Base-by-base conservation (phyloP, 805 yeast species). In the Candida alai region DNA sequence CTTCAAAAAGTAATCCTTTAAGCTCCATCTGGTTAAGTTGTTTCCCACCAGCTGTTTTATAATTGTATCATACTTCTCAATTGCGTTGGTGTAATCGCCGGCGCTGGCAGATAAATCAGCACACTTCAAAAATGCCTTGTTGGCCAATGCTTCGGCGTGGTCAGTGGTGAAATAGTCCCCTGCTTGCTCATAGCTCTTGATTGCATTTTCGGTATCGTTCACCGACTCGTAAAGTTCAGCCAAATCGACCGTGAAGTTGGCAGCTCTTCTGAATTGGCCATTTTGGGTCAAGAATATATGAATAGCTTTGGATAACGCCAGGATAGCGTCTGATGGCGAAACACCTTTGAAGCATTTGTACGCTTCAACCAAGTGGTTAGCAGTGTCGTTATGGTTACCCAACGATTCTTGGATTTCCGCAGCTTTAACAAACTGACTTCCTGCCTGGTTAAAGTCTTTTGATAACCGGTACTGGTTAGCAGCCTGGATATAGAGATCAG, bases 221-320 rank as follows among this genome's bases (percentile, higher is more conserved):
- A 86, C 63, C 29, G 74, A 73, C 60, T 90, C 97, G 53, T 84
- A 86, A 29, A 90, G 59, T 45, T 79, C 88, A 8, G 89, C 98
- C 51, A 93, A 70, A 55, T 93, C 98, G 68, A 83, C 77, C 54
- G 89, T 83, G 65, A 84, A 89, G 54, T 87, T 87, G 9, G 98
- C 98, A 16, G 95, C 96, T 57, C 97, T 73, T 56, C 98, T 78
- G 63, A 93, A 93, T 58, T 90, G 96, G 9, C 99, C 99, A 47
- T 85, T 78, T 42, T 78, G 72, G 2, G 95, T 87, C 42, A 65
- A 62, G 58, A 89, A 90, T 53, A 86, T 72, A 42, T 77, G 80
- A 40, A 90, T 80, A 1, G 97, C 96, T 47, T 73, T 74, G 37
- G 74, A 73, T 42, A 93, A 68, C 4, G 86, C 78, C 34, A 80